phyloP scores from a whole-genome alignment of 495 filamentous ascomycete species.

The Podospora bellae-mahoneyi region DNA sequence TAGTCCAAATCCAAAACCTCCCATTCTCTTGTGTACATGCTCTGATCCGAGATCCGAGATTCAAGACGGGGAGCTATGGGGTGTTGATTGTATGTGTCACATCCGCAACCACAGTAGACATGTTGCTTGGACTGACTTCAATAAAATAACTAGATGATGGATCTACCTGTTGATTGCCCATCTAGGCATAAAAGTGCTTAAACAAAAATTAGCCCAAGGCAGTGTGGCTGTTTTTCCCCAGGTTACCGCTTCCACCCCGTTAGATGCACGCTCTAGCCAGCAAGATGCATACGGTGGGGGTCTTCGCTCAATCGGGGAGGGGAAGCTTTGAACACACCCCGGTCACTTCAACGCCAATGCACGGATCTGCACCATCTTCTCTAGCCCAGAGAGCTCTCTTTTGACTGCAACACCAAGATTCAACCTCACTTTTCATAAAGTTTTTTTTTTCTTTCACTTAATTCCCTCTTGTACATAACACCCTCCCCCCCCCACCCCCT shows the following conservation, averaged over 20 bases:
- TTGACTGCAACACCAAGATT: slow-evolving; percentile 22
- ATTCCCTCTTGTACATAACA: slow-evolving; percentile 5
- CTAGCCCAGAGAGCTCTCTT: slow-evolving; percentile 25
- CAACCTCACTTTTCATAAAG: slow-evolving; percentile 8
- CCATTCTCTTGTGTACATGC: neutral
- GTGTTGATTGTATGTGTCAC: neutral
- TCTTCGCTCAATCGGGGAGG: slow-evolving; percentile 14
- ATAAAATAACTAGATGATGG: neutral
- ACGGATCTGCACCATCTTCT: slow-evolving; percentile 28
- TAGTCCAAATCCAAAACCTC: neutral
- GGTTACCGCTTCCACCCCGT: neutral
- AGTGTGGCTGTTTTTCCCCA: neutral
- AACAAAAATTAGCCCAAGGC: neutral
- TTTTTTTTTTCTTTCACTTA: neutral
- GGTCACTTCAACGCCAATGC: slow-evolving; percentile 17
- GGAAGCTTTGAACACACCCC: neutral
- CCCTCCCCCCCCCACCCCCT: neutral
- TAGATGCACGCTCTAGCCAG: slow-evolving; percentile 8
- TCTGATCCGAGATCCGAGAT: neutral
- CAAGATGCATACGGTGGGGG: slow-evolving; percentile 4
- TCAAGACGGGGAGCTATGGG: neutral
- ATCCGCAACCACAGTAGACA: too few relatives aligned
- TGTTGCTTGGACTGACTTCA: neutral
- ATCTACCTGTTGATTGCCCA: neutral
- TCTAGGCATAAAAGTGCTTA: neutral